These are phyloP conservation scores for Globisporangium orthogonon DNA, from an alignment of 352 stramenopile species.

Conservation along the genomic window DNA sequence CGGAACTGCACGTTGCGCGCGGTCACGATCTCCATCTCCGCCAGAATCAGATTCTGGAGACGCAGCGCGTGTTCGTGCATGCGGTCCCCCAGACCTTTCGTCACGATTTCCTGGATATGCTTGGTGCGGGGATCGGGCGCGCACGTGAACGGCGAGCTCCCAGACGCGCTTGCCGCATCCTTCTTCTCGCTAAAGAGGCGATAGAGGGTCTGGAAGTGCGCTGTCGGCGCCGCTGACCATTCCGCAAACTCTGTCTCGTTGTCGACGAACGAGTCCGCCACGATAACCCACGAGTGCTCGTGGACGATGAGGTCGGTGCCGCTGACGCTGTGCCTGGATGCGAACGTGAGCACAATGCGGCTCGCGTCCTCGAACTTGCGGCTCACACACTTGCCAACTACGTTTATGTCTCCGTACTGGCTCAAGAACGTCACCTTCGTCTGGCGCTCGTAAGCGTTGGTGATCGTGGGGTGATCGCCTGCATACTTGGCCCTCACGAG, in stretches of 20 bases:
- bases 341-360: not conserved
- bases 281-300: slow-evolving; percentile 6
- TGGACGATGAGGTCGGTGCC: slow-evolving; percentile 1
- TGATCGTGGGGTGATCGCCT: not conserved
- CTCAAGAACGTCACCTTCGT: not conserved
- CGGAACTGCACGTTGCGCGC: not conserved
- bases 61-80: slow-evolving; percentile 4
- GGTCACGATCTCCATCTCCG: not conserved
- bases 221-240: not conserved
- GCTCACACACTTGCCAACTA: not conserved
- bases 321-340: not conserved
- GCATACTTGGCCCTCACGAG: not conserved
- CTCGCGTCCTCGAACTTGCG: slow-evolving; percentile 7
- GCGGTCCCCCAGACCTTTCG: not conserved
- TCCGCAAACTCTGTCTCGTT: not conserved
- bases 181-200: not conserved
- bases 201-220: slow-evolving; percentile 6
- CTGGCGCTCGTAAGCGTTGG: not conserved
- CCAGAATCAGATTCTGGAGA: slow-evolving; percentile 1
- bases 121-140: not conserved
- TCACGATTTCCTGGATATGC: slow-evolving; percentile 4
- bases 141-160: not conserved
- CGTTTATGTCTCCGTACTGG: too few relatives aligned
- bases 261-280: not conserved
- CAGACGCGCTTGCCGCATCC: not conserved